Percentiles rank a stretch among this genome's conserved stretches.
Conservation (phyloP, 2,329 filamentous ascomycete genomes). For the Aspergillus candidus region DNA sequence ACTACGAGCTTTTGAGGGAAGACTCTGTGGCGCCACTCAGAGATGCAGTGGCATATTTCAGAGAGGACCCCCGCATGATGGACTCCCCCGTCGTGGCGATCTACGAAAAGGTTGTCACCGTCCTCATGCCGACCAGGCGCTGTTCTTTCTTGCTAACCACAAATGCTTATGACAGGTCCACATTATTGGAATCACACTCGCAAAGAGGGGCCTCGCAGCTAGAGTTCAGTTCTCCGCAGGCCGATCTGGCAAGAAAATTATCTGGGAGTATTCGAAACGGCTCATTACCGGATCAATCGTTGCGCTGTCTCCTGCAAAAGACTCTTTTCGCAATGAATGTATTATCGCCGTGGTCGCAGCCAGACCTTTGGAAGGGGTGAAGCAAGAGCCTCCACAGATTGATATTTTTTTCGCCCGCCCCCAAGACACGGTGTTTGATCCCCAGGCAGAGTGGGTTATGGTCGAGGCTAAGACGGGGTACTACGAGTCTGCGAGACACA, state of each 20-base stretch:
- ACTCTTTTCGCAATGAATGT: conserved; percentile 61
- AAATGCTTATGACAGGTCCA: conserved; percentile 50
- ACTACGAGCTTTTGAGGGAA: conserved; percentile 70
- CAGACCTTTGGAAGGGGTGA: conserved; percentile 56
- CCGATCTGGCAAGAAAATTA: conserved; percentile 59
- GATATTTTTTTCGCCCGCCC: conserved; percentile 65
- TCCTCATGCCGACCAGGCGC: neutral
- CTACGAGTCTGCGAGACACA: conserved; percentile 70
- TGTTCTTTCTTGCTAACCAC: neutral
- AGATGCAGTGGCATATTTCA: conserved; percentile 56
- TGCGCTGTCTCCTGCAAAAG: conserved; percentile 46
- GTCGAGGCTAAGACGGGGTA: conserved; percentile 68
- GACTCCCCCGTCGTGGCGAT: conserved; percentile 57
- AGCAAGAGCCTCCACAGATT: conserved; percentile 62
- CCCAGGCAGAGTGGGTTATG: conserved; percentile 67
- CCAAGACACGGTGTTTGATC: conserved; percentile 61
- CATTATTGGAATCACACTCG: conserved; percentile 59
- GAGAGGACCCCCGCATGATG: conserved; percentile 45
- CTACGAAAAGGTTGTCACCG: conserved; percentile 58
- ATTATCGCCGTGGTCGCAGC: conserved; percentile 68
- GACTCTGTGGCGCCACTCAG: conserved; percentile 66
- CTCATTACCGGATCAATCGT: conserved; percentile 51
- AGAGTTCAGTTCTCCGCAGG: conserved; percentile 65
- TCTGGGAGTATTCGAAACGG: conserved; percentile 60
- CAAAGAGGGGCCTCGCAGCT: conserved; percentile 57